A percentile compares a stretch with the other conserved stretches of the same genome.
Evolutionary conservation across 192 early-diverging fungal genomes (phyloP).

Genomic region (Entomortierella parvispora): DNA sequence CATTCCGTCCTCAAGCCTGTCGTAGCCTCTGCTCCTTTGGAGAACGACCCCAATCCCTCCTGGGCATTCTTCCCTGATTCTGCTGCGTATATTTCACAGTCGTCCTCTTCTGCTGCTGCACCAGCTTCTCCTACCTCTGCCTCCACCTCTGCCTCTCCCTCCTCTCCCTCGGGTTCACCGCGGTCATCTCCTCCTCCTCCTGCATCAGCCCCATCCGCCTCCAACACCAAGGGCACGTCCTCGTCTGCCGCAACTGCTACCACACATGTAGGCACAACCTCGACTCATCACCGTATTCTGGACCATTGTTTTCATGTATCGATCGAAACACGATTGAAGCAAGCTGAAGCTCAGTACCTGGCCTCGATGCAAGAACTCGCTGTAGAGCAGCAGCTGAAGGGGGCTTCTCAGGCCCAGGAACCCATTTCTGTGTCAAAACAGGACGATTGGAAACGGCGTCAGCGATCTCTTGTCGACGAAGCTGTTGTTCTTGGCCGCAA

Average conservation of each 20-base stretch:
- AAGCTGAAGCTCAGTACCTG: constrained; percentile 56
- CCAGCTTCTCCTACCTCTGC: constrained; percentile 7
- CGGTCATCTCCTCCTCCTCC: constrained; percentile 33
- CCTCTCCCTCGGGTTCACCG: constrained; percentile 24
- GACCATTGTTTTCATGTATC: constrained; percentile 62
- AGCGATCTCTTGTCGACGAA: constrained; percentile 37
- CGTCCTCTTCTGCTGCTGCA: neutral
- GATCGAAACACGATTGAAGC: constrained; percentile 63
- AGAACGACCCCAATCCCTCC: constrained; percentile 33
- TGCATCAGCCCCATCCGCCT: neutral
- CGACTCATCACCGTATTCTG: constrained; percentile 62
- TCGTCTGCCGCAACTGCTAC: neutral
- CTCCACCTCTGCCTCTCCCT: neutral
- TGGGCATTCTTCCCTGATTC: constrained; percentile 43
- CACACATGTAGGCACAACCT: constrained; percentile 16
- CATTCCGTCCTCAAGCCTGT: neutral
- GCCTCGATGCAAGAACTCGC: constrained; percentile 53
- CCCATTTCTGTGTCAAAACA: constrained; percentile 5
- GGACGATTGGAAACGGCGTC: constrained; percentile 32
- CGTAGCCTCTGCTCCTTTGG: neutral
- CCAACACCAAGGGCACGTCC: neutral
- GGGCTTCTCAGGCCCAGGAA: neutral
- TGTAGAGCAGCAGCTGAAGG: constrained; percentile 17
- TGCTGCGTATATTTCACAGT: constrained; percentile 33
- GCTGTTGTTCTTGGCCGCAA: constrained; percentile 40